phyloP scores from a whole-genome alignment of 495 filamentous ascomycete genomes.

The Rusavskia elegans region DNA sequence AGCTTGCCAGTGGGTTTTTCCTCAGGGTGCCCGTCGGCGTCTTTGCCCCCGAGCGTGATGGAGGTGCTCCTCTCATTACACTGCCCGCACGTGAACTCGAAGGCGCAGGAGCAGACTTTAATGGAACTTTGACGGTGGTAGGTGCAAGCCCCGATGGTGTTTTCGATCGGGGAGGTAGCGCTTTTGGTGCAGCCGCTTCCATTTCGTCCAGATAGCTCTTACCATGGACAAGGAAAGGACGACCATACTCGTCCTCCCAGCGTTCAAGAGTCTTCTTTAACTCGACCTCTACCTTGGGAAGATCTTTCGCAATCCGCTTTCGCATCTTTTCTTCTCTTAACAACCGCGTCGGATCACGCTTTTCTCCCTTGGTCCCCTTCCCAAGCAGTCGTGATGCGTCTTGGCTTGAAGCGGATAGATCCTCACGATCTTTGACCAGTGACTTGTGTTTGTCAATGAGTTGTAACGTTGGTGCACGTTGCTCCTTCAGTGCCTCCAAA shows the following conservation, averaged over 20 bases:
- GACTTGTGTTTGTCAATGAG: slow-evolving; percentile 72
- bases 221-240: slow-evolving; percentile 83
- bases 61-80: slow-evolving; percentile 32
- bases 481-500: slow-evolving; percentile 67
- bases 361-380: slow-evolving; percentile 76
- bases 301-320: slow-evolving; percentile 86
- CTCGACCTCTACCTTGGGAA: slow-evolving; percentile 78
- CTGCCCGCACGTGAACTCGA: slow-evolving; percentile 27
- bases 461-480: slow-evolving; percentile 68
- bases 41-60: slow-evolving; percentile 43
- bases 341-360: slow-evolving; percentile 85
- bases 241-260: slow-evolving; percentile 89
- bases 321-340: slow-evolving; percentile 96
- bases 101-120: slow-evolving; percentile 26
- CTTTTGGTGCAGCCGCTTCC: slow-evolving; percentile 43
- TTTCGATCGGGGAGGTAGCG: slow-evolving; percentile 59
- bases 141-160: slow-evolving; percentile 53
- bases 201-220: slow-evolving; percentile 74
- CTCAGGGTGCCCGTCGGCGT: slow-evolving; percentile 46
- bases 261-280: slow-evolving; percentile 64
- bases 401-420: slow-evolving; percentile 72
- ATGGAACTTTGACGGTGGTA: slow-evolving; percentile 23
- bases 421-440: slow-evolving; percentile 74
- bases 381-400: slow-evolving; percentile 87
- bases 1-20: slow-evolving; percentile 40